Base-by-base conservation (phyloP, 192 early-diverging fungal species). In the Ambispora gerdemannii region DNA sequence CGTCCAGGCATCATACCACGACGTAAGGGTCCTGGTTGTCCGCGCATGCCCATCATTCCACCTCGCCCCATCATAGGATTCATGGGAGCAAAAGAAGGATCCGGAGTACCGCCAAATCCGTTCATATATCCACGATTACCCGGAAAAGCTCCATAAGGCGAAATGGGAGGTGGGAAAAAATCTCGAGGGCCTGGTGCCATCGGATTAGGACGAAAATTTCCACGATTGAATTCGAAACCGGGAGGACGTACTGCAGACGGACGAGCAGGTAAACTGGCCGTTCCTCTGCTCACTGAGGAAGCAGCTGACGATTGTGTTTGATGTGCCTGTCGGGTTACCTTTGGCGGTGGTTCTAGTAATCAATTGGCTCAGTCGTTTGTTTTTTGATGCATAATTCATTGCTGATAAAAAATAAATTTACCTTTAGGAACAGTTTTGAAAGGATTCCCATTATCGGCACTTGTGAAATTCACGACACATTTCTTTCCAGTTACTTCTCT, bases 371-470 rank as follows among this genome's bases (percentile, higher is more conserved):
- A n/a, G n/a, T n/a, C n/a, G n/a, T n/a, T n/a, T n/a, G n/a, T n/a
- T n/a, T n/a, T n/a, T n/a, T n/a, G n/a, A n/a, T n/a, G n/a, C n/a
- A n/a, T n/a, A n/a, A n/a, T n/a, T n/a, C n/a, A n/a, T n/a, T n/a
- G n/a, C n/a, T 30, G 19, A 31, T 50, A 34, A 1, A 38, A 19
- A 24, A 13, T 27, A 24, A 36, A 34, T 24, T 69, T 71, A 80
- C 76, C 78, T 73, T 80, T 80, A 1, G 78, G 78, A 52, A 77
- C 53, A 28, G 73, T 73, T 47, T 77, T 76, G 55, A 80, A 80
- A 17, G 78, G 78, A 32, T 80, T 80, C 7, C 68, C 68, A 19
- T 74, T 66, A 17, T 66, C 73, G 32, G 73, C 74, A 32, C 68
- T 70, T 27, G 78, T 77, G 35, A 74, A 80, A 50, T 52, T 71